phyloP scores from a whole-genome alignment of 306 rosid genomes.

The Citrullus colocynthis region DNA sequence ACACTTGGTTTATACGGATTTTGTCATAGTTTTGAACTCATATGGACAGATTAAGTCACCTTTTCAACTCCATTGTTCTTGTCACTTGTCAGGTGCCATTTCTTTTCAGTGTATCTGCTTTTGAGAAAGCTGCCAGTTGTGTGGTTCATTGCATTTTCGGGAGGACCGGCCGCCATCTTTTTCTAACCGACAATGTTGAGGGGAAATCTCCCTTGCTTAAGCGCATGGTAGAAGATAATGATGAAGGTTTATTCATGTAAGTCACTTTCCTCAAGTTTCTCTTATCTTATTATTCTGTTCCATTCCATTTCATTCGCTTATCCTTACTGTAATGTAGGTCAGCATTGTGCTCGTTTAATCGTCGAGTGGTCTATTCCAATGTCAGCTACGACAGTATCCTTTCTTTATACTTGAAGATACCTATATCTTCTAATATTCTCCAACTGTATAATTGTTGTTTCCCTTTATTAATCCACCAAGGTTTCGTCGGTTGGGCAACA shows the following conservation, averaged over 20 bases:
- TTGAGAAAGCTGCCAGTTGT: constrained; percentile 58
- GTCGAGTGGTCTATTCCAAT: constrained; percentile 65
- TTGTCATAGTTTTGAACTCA: too few species aligned
- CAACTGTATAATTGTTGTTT: constrained; percentile 14
- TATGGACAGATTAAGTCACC: background rate
- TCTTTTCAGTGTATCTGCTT: constrained; percentile 71
- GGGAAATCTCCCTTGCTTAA: constrained; percentile 85
- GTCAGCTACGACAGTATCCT: constrained; percentile 86
- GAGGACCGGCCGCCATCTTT: constrained; percentile 88
- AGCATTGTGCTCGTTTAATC: constrained; percentile 52
- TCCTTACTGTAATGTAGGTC: constrained; percentile 45
- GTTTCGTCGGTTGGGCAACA: constrained; percentile 96
- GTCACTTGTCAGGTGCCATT: constrained; percentile 58
- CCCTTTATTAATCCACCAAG: constrained; percentile 29
- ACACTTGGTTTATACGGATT: background rate
- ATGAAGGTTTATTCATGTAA: constrained; percentile 57
- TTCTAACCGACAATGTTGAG: constrained; percentile 56
- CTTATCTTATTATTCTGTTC: background rate
- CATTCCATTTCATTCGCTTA: background rate
- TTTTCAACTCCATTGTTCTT: background rate
- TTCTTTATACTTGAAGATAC: background rate
- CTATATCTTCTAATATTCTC: background rate
- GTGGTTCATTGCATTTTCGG: constrained; percentile 71
- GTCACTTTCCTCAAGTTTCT: constrained; percentile 3
- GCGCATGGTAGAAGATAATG: constrained; percentile 64